A percentile compares a stretch with the other conserved stretches of the same genome.
phyloP scores from a whole-genome alignment of 1,139 yeast species.

The Suhomyces coccinellae region DNA sequence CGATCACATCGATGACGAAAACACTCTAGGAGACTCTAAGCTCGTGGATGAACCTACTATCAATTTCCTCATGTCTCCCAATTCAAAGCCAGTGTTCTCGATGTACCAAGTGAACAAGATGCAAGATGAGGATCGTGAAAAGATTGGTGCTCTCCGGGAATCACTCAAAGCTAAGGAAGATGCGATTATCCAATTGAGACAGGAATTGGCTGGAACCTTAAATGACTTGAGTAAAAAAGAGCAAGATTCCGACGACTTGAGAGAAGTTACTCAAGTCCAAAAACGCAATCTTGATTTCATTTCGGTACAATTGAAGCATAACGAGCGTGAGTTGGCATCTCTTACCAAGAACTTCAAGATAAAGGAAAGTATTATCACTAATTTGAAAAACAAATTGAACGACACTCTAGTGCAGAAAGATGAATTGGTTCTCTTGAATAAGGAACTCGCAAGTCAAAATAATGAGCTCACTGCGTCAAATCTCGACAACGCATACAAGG shows the following conservation, averaged over 20 bases:
- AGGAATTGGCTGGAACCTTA: constrained; percentile 6
- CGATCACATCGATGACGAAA: constrained; percentile 10
- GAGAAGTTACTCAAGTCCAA: constrained; percentile 22
- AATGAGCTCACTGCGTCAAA: constrained; percentile 16
- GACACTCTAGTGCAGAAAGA: constrained; percentile 9
- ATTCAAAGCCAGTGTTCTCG: constrained; percentile 40
- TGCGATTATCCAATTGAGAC: constrained; percentile 1
- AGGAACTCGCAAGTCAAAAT: constrained; percentile 9
- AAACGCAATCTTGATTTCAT: constrained; percentile 29
- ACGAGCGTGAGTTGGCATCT: constrained; percentile 34
- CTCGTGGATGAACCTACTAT: constrained; percentile 30
- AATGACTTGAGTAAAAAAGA: constrained; percentile 7
- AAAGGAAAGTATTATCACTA: constrained; percentile 19
- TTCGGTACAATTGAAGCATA: constrained; percentile 30
- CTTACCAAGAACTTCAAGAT: constrained; percentile 28
- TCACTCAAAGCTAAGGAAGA: constrained; percentile 9
- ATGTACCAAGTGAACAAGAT: constrained; percentile 32
- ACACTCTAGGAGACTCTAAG: constrained; percentile 11
- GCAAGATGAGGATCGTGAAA: constrained; percentile 26
- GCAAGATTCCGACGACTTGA: constrained; percentile 20
- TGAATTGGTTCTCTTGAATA: constrained; percentile 5
- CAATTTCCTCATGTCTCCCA: constrained; percentile 36
- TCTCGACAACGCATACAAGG: constrained; percentile 15
- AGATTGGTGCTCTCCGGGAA: constrained; percentile 13
- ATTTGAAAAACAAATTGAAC: constrained; percentile 12